Conservation (phyloP, 345 rosid species). For the Populus tremula region DNA sequence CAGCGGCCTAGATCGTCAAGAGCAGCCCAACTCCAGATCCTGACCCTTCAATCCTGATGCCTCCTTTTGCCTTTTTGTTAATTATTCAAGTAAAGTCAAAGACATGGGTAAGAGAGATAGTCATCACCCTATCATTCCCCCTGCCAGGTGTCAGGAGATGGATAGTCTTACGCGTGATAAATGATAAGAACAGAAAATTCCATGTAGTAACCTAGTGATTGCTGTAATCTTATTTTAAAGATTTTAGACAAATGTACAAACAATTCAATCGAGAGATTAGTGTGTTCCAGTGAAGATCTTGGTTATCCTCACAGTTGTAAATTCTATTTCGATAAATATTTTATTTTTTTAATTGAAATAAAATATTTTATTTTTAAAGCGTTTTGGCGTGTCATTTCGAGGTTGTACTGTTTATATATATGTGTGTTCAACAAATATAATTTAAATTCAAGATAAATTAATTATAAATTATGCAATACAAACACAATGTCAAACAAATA, state of each 20-base stretch:
- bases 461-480: no score
- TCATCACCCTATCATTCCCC: conserved; percentile 6
- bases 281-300: background rate
- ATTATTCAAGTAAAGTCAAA: conserved; percentile 11
- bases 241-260: no score
- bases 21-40: background rate
- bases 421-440: no score
- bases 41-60: conserved; percentile 6
- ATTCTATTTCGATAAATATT: no score
- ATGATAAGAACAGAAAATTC: background rate
- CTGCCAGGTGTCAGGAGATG: background rate
- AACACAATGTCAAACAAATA: no score
- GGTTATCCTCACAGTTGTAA: background rate
- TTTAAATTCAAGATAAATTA: no score
- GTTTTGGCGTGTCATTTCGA: no score
- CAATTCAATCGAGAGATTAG: background rate
- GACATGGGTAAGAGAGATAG: background rate
- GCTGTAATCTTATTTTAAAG: background rate
- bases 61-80: background rate
- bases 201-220: background rate
- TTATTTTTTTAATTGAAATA: no score
- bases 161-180: background rate
- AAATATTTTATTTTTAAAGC: no score
- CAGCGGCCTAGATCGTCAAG: background rate
- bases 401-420: no score